phyloP scores from a whole-genome alignment of 2,329 filamentous ascomycete genomes.

The Nigrospora osmanthi region DNA sequence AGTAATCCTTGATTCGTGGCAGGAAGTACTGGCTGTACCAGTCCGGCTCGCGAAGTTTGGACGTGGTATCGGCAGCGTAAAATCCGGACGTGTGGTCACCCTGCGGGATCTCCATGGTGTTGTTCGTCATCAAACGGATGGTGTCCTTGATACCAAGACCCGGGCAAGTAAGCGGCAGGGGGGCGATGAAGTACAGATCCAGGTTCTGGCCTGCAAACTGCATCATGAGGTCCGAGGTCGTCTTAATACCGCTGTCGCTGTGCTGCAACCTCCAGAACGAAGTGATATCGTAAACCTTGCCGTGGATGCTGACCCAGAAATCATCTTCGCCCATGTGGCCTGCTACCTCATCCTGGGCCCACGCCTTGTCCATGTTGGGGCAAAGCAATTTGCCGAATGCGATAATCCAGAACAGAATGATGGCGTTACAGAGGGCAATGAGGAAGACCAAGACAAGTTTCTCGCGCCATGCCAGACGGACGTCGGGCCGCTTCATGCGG shows the following conservation, averaged over 20 bases:
- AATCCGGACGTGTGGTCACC: constrained; percentile 67
- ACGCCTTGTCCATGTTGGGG: constrained; percentile 86
- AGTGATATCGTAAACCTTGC: constrained; percentile 84
- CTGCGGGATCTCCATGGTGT: constrained; percentile 43
- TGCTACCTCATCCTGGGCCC: constrained; percentile 62
- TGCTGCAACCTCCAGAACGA: constrained; percentile 84
- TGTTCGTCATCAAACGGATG: constrained; percentile 47
- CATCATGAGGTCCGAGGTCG: constrained; percentile 58
- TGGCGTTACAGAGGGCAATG: constrained; percentile 73
- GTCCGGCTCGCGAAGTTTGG: constrained; percentile 49
- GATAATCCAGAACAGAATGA: constrained; percentile 88
- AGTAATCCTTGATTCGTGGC: constrained; percentile 75
- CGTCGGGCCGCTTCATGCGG: constrained; percentile 94
- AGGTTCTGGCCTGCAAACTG: constrained; percentile 72
- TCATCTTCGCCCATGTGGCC: constrained; percentile 66
- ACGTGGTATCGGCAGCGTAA: constrained; percentile 44
- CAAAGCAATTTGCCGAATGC: constrained; percentile 78
- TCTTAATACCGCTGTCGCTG: constrained; percentile 62
- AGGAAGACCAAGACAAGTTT: constrained; percentile 78
- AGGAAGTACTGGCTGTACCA: constrained; percentile 76
- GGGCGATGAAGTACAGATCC: constrained; percentile 78
- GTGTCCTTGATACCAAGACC: constrained; percentile 57
- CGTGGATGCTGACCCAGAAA: constrained; percentile 81
- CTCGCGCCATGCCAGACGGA: constrained; percentile 95
- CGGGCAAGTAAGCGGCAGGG: constrained; percentile 66